Evolutionary conservation across 495 filamentous ascomycete genomes (phyloP).

Genomic region (Aspergillus heteromorphus): DNA sequence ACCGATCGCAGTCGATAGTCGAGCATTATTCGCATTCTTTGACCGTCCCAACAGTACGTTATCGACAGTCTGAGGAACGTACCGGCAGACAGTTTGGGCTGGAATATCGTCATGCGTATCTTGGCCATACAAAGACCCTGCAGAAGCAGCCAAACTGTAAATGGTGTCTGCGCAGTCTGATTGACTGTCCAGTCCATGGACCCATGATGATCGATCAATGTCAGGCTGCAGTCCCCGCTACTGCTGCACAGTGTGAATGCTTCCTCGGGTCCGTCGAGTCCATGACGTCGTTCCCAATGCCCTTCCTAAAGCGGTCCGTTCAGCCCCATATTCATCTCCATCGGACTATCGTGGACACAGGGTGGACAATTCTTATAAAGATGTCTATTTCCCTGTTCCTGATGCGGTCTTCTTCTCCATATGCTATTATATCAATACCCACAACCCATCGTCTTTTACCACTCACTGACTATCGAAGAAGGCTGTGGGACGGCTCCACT

Average conservation of each 20-base stretch:
- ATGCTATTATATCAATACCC: no score
- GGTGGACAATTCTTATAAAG: neutral
- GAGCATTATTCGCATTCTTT: no score
- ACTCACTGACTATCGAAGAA: no score
- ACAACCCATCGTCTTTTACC: no score
- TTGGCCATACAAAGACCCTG: neutral
- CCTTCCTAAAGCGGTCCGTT: neutral
- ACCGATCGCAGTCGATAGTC: no score
- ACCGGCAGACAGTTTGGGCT: no score
- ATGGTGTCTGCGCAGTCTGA: neutral
- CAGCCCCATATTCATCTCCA: neutral
- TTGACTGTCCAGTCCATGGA: neutral
- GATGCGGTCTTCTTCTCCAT: no score
- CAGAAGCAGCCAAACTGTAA: neutral
- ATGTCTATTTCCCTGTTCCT: neutral
- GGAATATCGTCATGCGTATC: no score
- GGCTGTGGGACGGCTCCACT: no score
- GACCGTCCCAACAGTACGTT: no score
- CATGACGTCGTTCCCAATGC: constrained; percentile 9
- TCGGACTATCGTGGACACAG: neutral
- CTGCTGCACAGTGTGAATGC: neutral
- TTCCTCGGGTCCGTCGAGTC: neutral
- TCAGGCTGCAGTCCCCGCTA: neutral
- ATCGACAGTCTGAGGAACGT: no score
- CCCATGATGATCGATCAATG: neutral